Percentiles rank a stretch among this genome's conserved stretches.
These are phyloP conservation scores for Lagerstroemia speciosa DNA, from an alignment of 345 rosid genomes.

Conservation along the genomic window DNA sequence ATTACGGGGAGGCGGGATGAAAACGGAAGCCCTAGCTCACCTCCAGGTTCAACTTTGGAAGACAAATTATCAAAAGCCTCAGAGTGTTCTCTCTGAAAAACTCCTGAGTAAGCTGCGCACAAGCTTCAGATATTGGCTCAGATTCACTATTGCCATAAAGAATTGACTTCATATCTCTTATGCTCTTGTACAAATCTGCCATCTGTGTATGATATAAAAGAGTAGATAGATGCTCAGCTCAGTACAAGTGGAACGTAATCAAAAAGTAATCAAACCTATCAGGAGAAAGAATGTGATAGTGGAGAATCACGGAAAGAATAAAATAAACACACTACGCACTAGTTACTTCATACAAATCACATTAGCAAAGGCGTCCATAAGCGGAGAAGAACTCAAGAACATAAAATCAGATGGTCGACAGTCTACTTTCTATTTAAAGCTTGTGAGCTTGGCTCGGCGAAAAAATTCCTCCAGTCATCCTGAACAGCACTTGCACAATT, in stretches of 20 bases:
- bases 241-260: neutral
- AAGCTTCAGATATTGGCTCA: conserved; percentile 91
- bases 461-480: neutral
- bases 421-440: neutral
- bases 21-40: conserved; percentile 18
- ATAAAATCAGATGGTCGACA: neutral
- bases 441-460: neutral
- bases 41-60: conserved; percentile 87
- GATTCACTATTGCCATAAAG: conserved; percentile 94
- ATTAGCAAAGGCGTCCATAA: neutral
- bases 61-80: conserved; percentile 59
- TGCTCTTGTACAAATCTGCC: conserved; percentile 66
- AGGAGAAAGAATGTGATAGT: neutral
- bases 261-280: neutral
- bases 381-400: neutral
- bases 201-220: conserved; percentile 29
- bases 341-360: neutral
- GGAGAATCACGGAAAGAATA: neutral
- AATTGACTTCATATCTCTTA: conserved; percentile 79
- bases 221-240: neutral
- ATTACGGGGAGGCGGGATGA: neutral
- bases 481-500: neutral
- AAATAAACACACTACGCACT: neutral
- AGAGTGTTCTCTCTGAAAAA: conserved; percentile 82
- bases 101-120: conserved; percentile 85